These are phyloP conservation scores for Eutypa lata DNA, from an alignment of 2,329 filamentous ascomycete genomes.

Conservation along the genomic window DNA sequence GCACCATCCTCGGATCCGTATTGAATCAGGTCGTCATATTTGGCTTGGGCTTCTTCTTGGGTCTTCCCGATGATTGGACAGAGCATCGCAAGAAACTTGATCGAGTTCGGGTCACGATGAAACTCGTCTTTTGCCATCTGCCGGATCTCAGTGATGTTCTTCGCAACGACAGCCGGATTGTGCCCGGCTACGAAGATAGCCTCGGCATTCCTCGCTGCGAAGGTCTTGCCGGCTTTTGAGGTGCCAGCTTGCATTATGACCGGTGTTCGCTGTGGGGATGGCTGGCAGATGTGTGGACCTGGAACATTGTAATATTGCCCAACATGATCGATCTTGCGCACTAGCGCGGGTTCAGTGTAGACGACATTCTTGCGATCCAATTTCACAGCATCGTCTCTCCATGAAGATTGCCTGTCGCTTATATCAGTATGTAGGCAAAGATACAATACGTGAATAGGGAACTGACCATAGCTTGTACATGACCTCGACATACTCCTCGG, in stretches of 20 bases:
- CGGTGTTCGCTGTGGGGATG: constrained; percentile 12
- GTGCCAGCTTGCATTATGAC: constrained; percentile 21
- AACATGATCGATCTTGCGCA: constrained; percentile 9
- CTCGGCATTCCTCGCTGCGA: constrained; percentile 20
- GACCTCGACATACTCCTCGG: constrained; percentile 18
- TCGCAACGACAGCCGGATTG: constrained; percentile 6
- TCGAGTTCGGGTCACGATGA: constrained; percentile 12
- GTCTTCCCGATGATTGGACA: constrained; percentile 15
- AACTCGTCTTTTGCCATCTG: constrained; percentile 3
- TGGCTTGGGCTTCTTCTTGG: constrained; percentile 17
- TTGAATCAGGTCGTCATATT: constrained; percentile 11
- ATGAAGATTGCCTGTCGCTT: constrained; percentile 1
- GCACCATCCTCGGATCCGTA: constrained; percentile 17
- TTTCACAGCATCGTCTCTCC: constrained; percentile 6
- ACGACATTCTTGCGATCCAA: constrained; percentile 3
- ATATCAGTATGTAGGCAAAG: too few species aligned
- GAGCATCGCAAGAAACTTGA: constrained; percentile 20
- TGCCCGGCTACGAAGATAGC: constrained; percentile 18
- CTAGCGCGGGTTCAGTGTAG: constrained; percentile 2
- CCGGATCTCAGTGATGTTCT: constrained; percentile 14
- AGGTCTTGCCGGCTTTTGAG: constrained; percentile 16
- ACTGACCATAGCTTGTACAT: constrained; percentile 15
- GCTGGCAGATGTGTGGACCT: constrained; percentile 2
- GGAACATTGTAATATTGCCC: constrained; percentile 1
- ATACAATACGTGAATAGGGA: too few species aligned